These are phyloP conservation scores for Cercospora sesami DNA, from an alignment of 2,329 filamentous ascomycete genomes.

Conservation along the genomic window DNA sequence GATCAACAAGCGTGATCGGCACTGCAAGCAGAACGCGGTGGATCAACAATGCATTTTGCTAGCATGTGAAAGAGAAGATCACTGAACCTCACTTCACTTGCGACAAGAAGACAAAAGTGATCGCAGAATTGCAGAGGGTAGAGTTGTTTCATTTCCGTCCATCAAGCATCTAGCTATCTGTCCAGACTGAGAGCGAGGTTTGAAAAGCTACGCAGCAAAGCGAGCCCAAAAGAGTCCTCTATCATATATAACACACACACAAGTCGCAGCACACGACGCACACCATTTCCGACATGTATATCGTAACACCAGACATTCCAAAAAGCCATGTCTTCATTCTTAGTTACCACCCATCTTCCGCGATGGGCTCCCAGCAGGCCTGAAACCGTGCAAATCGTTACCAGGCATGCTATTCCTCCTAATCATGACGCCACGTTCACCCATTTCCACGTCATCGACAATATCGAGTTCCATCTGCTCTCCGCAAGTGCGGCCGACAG, in stretches of 20 bases:
- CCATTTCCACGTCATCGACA: conserved; percentile 37
- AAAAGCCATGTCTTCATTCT: conserved; percentile 2
- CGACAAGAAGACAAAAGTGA: background rate
- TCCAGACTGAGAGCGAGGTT: conserved; percentile 17
- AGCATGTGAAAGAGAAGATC: background rate
- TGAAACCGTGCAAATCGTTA: conserved; percentile 27
- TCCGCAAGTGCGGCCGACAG: conserved; percentile 30
- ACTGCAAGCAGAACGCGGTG: conserved; percentile 1
- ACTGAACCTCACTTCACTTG: background rate
- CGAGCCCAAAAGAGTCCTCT: conserved; percentile 17
- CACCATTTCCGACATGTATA: conserved; percentile 15
- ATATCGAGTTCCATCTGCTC: conserved; percentile 41
- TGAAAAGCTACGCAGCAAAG: conserved; percentile 9
- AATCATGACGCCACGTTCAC: conserved; percentile 40
- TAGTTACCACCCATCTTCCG: conserved; percentile 27
- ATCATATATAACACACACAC: background rate
- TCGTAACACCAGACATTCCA: conserved; percentile 17
- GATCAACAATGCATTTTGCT: conserved; percentile 4
- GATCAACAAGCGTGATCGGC: background rate
- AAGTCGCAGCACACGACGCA: background rate
- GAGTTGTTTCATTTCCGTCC: conserved; percentile 19
- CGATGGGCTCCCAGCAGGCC: conserved; percentile 27
- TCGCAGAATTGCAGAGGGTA: conserved; percentile 17
- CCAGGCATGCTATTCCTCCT: conserved; percentile 37
- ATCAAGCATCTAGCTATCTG: conserved; percentile 22